Evolutionary conservation across 495 filamentous ascomycete species (phyloP), one percentile per base, ranked within the genome.

Genomic region (Xylaria sp.): DNA sequence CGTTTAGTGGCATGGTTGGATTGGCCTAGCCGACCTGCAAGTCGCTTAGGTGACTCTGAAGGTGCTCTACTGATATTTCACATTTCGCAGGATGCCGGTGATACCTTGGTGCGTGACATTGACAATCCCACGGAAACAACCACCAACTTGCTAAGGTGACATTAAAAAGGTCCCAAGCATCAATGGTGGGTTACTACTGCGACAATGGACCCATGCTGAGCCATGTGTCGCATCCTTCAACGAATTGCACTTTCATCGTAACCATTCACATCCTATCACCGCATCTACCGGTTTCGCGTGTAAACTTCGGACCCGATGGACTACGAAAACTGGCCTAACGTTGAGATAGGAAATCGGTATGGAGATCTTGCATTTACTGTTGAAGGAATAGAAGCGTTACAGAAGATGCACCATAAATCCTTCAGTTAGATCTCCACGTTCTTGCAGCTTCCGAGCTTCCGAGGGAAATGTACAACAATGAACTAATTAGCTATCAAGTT

Each of bases 151-250:
- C 46, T 5, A 70, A 41, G 68, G 68, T 70, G 46, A 44, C 68
- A 70, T 70, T 53, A 15, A 70, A 70, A 70, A 70, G 68, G 68
- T 70, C 68, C 68, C 57, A 70, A 19, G 55, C 68, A 70, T 70
- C 29, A 26, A 29, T 33, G 17, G n/a, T 37, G 58, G 58, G 68
- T 70, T 55, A 35, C 68, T 37, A 43, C 59, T 61, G 57, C 67
- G 12, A 67, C 50, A 31, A 41, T 21, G 53, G 67, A 62, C 67
- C 67, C 40, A 53, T 50, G 55, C 35, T n/a, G 24, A 70, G 68
- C 68, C 68, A 63, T 70, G 58, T 70, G 58, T 63, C 44, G 68
- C 58, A 52, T 62, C 64, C 46, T 66, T 67, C 64, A 31, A 55
- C 48, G 43, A 41, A 55, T 43, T 43, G 35, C 19, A 24, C 33